phyloP scores from a whole-genome alignment of 1,284 basidiomycete species.

The Somion occarium region DNA sequence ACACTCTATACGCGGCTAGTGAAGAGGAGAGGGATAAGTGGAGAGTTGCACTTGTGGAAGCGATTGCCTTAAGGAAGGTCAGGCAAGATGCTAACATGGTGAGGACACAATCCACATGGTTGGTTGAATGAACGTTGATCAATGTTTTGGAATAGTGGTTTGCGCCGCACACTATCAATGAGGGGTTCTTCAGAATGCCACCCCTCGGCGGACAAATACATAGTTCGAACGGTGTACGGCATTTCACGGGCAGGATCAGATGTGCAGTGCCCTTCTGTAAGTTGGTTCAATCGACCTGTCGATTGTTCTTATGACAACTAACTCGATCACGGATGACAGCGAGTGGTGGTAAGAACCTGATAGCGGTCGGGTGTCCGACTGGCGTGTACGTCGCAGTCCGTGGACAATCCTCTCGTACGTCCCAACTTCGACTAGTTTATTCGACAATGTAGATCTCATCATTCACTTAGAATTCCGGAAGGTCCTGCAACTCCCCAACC shows the following conservation, averaged over 20 bases:
- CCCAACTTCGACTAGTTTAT: slow-evolving; percentile 20
- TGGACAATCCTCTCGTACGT: slow-evolving; percentile 48
- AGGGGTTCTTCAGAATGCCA: slow-evolving; percentile 54
- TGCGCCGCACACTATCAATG: slow-evolving; percentile 51
- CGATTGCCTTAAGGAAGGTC: slow-evolving; percentile 55
- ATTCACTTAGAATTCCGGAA: slow-evolving; percentile 53
- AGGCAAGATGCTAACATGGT: slow-evolving; percentile 71
- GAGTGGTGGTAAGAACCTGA: slow-evolving; percentile 29
- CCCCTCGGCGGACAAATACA: background rate
- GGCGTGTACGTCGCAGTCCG: slow-evolving; percentile 63
- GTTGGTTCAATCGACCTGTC: slow-evolving; percentile 20
- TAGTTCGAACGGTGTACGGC: slow-evolving; percentile 6
- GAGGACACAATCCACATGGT: slow-evolving; percentile 15
- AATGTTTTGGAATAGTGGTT: slow-evolving; percentile 52
- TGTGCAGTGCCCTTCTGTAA: slow-evolving; percentile 61
- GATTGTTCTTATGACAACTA: background rate
- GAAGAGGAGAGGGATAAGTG: slow-evolving; percentile 57
- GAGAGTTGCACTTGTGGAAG: slow-evolving; percentile 54
- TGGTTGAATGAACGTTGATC: background rate
- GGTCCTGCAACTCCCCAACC: slow-evolving; percentile 45
- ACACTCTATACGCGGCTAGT: slow-evolving; percentile 65
- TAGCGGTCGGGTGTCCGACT: slow-evolving; percentile 56
- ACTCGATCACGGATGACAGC: background rate
- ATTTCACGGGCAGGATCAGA: slow-evolving; percentile 51
- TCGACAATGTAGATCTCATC: too few relatives aligned